Evolutionary conservation across 306 rosid genomes (phyloP).

Genomic region (Cucurbita argyrosperma): DNA sequence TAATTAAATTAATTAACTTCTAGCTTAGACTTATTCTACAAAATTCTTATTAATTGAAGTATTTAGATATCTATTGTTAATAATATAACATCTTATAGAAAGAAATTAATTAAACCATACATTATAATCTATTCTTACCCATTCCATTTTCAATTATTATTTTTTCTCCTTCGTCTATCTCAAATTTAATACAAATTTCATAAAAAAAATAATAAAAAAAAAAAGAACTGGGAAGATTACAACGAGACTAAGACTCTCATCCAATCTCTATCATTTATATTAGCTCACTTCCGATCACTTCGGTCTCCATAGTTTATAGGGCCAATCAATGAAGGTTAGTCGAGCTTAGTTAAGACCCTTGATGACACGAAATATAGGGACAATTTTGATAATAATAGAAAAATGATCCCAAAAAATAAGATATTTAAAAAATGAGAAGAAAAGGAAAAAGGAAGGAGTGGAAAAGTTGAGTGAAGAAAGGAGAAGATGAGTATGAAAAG

Average conservation of each 20-base stretch:
- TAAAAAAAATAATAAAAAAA: too few species aligned
- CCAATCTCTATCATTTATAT: too few species aligned
- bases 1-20: neutral
- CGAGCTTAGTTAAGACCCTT: too few species aligned
- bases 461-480: neutral
- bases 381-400: neutral
- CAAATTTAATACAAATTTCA: too few species aligned
- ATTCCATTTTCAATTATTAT: too few species aligned
- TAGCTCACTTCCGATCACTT: too few species aligned
- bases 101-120: neutral
- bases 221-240: too few species aligned
- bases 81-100: neutral
- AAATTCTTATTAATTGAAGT: neutral
- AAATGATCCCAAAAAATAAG: neutral
- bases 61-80: neutral
- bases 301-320: too few species aligned
- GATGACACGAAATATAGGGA: neutral
- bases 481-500: neutral
- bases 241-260: too few species aligned
- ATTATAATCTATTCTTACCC: too few species aligned
- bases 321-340: too few species aligned
- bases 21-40: neutral
- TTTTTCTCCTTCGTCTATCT: too few species aligned
- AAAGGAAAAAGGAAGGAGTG: neutral
- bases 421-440: neutral